Conservation (phyloP, 78 protist species). For the Isochrysis galbana region DNA sequence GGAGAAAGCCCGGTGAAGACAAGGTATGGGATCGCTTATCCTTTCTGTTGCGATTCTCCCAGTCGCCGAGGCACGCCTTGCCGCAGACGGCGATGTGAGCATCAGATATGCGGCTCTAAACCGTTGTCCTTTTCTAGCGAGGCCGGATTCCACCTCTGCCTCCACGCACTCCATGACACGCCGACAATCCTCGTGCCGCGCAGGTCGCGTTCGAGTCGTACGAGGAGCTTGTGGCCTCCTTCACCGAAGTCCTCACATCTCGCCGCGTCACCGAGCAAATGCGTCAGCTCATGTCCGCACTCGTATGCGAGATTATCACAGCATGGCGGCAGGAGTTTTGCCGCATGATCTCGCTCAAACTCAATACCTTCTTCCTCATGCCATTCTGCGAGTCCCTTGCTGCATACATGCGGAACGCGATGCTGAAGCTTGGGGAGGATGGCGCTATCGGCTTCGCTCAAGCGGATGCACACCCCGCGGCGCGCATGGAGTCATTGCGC, state of each 20-base stretch:
- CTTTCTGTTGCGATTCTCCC: no score
- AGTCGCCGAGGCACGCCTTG: no score
- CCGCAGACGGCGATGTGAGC: no score
- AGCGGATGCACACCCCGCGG: background rate
- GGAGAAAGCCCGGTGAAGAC: background rate
- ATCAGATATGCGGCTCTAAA: no score
- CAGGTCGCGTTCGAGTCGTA: background rate
- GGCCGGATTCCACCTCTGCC: no score
- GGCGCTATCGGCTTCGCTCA: background rate
- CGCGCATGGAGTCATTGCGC: background rate
- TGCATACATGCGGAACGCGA: background rate
- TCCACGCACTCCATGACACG: no score
- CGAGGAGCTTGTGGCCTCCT: background rate
- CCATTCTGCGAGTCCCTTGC: background rate
- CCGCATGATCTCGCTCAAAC: conserved; percentile 6
- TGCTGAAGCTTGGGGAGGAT: background rate
- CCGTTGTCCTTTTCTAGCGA: no score
- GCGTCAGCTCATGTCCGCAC: background rate
- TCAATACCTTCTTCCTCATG: background rate
- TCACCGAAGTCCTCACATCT: background rate
- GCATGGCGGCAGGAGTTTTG: conserved; percentile 17
- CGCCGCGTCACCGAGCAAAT: conserved; percentile 5
- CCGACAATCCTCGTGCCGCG: no score
- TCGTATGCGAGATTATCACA: background rate
- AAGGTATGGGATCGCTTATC: no score